Percentiles rank a stretch among this genome's conserved stretches.
phyloP scores from a whole-genome alignment of 768 basidiomycete species.

The Lactifluus rugatus region DNA sequence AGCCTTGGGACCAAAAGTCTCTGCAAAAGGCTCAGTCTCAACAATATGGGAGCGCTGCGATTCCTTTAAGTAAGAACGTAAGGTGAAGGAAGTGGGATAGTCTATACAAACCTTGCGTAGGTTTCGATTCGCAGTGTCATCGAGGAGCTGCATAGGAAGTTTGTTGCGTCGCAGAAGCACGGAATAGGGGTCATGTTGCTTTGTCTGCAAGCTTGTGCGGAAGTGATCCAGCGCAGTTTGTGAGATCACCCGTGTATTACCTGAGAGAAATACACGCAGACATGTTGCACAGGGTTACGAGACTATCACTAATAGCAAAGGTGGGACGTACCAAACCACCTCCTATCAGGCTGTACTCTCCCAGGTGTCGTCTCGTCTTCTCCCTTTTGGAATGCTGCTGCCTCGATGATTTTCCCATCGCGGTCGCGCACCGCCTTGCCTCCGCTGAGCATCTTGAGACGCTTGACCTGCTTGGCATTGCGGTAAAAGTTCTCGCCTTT shows the following conservation, averaged over 20 bases:
- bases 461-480: slow-evolving; percentile 78
- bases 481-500: slow-evolving; percentile 99
- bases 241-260: slow-evolving; percentile 97
- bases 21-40: slow-evolving; percentile 88
- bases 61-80: not conserved
- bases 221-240: slow-evolving; percentile 96
- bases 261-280: slow-evolving; percentile 31
- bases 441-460: slow-evolving; percentile 87
- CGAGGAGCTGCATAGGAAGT: slow-evolving; percentile 91
- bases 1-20: slow-evolving; percentile 94
- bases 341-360: slow-evolving; percentile 85
- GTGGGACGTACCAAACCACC: slow-evolving; percentile 84
- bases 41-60: slow-evolving; percentile 81
- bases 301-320: not conserved
- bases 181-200: slow-evolving; percentile 91
- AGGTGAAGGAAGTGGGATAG: not conserved
- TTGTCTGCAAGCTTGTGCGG: slow-evolving; percentile 72
- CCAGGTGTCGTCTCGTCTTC: slow-evolving; percentile 87
- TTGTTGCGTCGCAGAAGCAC: slow-evolving; percentile 92
- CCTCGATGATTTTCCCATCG: slow-evolving; percentile 86
- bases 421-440: slow-evolving; percentile 86
- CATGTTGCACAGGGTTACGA: not conserved
- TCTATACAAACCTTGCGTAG: slow-evolving; percentile 50
- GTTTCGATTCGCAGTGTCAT: slow-evolving; percentile 78
- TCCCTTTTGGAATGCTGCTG: slow-evolving; percentile 93